Conservation (phyloP, 305 asterid genomes). For the Solanum hybrid region DNA sequence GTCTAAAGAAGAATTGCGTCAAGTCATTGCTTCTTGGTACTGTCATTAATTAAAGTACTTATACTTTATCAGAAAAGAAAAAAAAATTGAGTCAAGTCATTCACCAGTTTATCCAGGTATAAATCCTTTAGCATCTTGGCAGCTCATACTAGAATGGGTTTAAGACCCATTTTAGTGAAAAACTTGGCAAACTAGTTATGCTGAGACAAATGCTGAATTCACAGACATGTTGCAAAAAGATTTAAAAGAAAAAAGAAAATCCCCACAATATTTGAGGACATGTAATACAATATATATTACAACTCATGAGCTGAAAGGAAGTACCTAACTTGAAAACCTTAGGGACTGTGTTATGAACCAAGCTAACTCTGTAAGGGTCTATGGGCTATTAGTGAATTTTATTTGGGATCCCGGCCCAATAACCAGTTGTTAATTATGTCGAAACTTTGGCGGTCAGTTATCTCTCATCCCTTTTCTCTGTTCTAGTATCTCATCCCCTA, state of each 20-base stretch:
- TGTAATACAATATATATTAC: not conserved
- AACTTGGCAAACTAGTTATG: not conserved
- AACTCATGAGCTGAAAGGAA: not conserved
- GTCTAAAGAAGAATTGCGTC: no score
- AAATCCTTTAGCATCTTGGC: not conserved
- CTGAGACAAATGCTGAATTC: not conserved
- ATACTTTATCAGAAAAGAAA: no score
- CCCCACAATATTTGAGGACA: not conserved
- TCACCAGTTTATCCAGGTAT: not conserved
- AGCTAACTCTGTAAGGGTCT: not conserved
- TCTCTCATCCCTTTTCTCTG: not conserved
- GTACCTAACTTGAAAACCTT: not conserved
- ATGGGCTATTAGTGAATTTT: not conserved
- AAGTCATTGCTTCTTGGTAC: no score
- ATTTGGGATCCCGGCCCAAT: not conserved
- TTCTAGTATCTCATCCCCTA: not conserved
- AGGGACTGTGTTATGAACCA: not conserved
- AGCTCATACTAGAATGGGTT: not conserved
- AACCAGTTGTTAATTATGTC: not conserved
- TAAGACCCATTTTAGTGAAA: not conserved
- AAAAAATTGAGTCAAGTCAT: no score
- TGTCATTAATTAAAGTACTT: no score
- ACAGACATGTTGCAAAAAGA: not conserved
- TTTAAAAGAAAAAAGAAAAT: not conserved
- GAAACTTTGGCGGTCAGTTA: no score